Evolutionary conservation across 2,329 filamentous ascomycete species (phyloP).

Genomic region (Penicillium janthinellum): DNA sequence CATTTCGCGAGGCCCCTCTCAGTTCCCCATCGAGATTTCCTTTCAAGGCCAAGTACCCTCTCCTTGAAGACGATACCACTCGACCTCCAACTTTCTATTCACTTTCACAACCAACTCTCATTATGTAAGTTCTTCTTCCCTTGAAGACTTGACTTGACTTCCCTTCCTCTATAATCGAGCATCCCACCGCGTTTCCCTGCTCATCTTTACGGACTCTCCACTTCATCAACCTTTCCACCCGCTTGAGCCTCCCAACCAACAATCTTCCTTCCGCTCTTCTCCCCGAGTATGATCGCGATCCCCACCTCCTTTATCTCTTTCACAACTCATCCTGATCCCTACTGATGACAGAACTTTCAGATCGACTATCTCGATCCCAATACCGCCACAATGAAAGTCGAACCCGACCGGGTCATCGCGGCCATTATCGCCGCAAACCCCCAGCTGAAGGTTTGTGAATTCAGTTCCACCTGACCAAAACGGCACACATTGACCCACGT

Average conservation of each 20-base stretch:
- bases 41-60: too few species aligned
- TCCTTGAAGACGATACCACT: too few species aligned
- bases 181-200: background rate
- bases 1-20: too few species aligned
- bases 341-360: background rate
- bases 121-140: background rate
- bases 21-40: too few species aligned
- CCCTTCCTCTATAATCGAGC: background rate
- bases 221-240: background rate
- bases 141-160: background rate
- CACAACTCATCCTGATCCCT: background rate
- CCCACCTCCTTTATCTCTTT: background rate
- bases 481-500: background rate
- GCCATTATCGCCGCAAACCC: slow-evolving; percentile 4
- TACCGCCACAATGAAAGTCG: background rate
- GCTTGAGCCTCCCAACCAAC: background rate
- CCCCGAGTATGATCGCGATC: background rate
- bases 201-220: background rate
- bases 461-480: background rate
- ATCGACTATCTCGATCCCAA: background rate
- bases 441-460: background rate
- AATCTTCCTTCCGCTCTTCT: background rate
- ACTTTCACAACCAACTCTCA: background rate
- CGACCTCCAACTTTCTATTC: background rate
- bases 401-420: slow-evolving; percentile 1